Evolutionary conservation across 495 filamentous ascomycete species (phyloP), one percentile per base, ranked within the genome.

Genomic region (Eremomyces bilateralis): DNA sequence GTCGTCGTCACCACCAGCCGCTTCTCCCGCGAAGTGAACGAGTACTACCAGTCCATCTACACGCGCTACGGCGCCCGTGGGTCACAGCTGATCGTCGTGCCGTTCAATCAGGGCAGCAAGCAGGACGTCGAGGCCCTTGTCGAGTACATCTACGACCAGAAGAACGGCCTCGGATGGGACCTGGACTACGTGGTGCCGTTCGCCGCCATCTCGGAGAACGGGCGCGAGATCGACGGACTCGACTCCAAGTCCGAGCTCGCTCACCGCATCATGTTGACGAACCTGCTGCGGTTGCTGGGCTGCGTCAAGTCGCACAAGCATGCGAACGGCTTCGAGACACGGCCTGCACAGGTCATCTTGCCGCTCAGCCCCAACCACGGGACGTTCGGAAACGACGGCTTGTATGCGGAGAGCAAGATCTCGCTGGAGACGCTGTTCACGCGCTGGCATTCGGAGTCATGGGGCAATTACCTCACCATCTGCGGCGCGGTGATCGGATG

Each of bases 21-120:
- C 39, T 95, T 83, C 65, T 95, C 90, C 1, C 81, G 81, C 24
- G 78, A 94, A 50, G 88, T 95, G 33, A 99, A 90, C 17, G 90
- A 99, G 59, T 95, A 95, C 60, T 99, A 95, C 59, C 88, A 95
- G 59, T 73, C 78, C 29, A 95, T 99, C 82, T 99, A 95, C 52
- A 73, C 84, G 42, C 74, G 83, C 31, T 92, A 73, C 47, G 88
- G 88, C 45, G 76, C 80, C 32, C 80, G 81, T 41, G 88, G 90
- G 39, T 95, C 88, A 36, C 82, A 95, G 57, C 69, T 99, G 15
- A 80, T 95, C 29, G 90, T 99, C 20, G 90, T 95, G 27, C 88
- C 88, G 11, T 99, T 95, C 67, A 99, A 99, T 53, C 85, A 94
- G 57, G 88, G 85, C 34, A 93, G 83, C 57, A 84, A 92, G 54